Evolutionary conservation across 768 basidiomycete genomes (phyloP), one percentile per base, ranked within the genome.

Genomic region (Russula ochroleuca): DNA sequence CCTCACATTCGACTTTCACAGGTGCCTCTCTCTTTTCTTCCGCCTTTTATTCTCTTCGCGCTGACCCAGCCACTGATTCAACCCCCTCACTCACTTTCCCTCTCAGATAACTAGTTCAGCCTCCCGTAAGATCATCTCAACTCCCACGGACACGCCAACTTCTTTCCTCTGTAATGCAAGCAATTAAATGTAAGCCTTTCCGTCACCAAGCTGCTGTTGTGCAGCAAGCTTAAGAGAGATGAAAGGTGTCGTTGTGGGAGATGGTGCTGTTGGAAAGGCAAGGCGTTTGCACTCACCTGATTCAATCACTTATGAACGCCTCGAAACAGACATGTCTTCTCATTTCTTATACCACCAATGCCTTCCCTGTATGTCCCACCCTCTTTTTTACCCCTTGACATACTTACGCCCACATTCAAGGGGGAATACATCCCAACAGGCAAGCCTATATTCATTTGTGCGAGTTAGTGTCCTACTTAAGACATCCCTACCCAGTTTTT

Each of bases 281-380:
- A 72, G 84, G 76, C 64, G 28, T 50, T 59, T 53, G 49, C 55
- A 43, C 51, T 54, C 25, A 48, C 23, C 35, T 21, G 31, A 43
- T 61, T 31, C 28, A 48, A 3, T 65, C 23, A 62, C 69, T 66
- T 73, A 73, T 69, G 68, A 68, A 62, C 35, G 33, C 45, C 58
- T 59, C n/a, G 62, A 62, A 54, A 33, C 72, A 98, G 97, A 98
- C 97, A 59, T 99, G 97, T 77, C 86, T 99, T 64, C 84, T 99
- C 72, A 99, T 99, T 74, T 98, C 96, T 57, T 99, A 99, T 80
- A 99, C 97, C 69, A 99, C 97, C 69, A 95, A 96, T 78, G 92
- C 95, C 47, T 96, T 95, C 76, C 93, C 93, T 64, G 91, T 93
- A 78, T 76, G 90, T 79, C 38, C 40, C 64, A 38, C 49, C 19